Evolutionary conservation across 1,139 yeast species (phyloP).

Genomic region (Debaryomyces udenii): DNA sequence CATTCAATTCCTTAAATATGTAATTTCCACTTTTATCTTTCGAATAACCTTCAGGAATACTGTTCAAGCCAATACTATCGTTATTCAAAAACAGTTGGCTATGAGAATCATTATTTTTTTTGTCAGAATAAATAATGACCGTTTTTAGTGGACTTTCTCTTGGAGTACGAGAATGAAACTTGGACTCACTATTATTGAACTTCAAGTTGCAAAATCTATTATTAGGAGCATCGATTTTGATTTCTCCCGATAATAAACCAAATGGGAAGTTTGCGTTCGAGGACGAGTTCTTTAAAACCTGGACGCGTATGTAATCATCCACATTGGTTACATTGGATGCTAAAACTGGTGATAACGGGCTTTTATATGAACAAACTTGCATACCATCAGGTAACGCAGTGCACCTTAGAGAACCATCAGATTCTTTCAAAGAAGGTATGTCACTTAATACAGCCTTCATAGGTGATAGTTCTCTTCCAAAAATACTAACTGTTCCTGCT

Average conservation of each 20-base stretch:
- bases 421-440: slow-evolving; percentile 62
- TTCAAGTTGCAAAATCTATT: slow-evolving; percentile 64
- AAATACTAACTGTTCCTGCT: slow-evolving; percentile 46
- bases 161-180: slow-evolving; percentile 33
- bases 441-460: slow-evolving; percentile 48
- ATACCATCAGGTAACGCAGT: slow-evolving; percentile 42
- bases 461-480: slow-evolving; percentile 54
- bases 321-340: slow-evolving; percentile 41
- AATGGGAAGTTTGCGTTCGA: slow-evolving; percentile 51
- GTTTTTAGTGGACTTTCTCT: slow-evolving; percentile 60
- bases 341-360: slow-evolving; percentile 54
- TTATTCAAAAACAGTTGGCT: background rate
- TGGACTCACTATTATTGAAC: slow-evolving; percentile 48
- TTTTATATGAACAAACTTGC: slow-evolving; percentile 56
- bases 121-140: slow-evolving; percentile 49
- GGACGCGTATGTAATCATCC: slow-evolving; percentile 49
- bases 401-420: slow-evolving; percentile 37
- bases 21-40: slow-evolving; percentile 54
- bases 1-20: slow-evolving; percentile 54
- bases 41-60: slow-evolving; percentile 55
- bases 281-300: slow-evolving; percentile 53
- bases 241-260: slow-evolving; percentile 68
- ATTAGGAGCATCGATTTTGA: slow-evolving; percentile 58
- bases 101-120: slow-evolving; percentile 14
- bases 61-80: slow-evolving; percentile 10